phyloP scores from a whole-genome alignment of 441 rosid species.

The Populus hybrid region DNA sequence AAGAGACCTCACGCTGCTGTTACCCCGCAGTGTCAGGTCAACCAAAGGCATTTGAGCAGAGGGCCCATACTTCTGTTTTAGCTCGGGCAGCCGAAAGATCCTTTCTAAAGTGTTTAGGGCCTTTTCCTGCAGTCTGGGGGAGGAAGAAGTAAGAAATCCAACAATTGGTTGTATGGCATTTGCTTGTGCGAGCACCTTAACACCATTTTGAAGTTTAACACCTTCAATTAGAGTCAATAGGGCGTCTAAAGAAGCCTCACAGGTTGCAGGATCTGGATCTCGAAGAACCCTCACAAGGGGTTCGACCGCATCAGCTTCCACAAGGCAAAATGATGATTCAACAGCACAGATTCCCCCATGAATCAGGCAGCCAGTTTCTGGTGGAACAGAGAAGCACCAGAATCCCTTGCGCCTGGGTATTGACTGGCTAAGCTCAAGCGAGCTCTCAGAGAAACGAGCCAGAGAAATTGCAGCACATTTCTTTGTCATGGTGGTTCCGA shows the following conservation, averaged over 20 bases:
- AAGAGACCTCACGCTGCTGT: conserved; percentile 47
- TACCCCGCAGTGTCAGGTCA: conserved; percentile 60
- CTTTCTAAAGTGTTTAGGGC: conserved; percentile 53
- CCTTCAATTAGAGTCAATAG: conserved; percentile 53
- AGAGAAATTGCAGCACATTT: conserved; percentile 48
- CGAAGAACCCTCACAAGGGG: conserved; percentile 50
- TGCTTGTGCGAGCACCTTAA: conserved; percentile 54
- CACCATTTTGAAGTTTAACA: conserved; percentile 47
- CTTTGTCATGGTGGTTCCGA: conserved; percentile 44
- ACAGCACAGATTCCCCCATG: conserved; percentile 56
- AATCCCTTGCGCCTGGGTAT: conserved; percentile 38
- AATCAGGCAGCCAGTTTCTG: conserved; percentile 36
- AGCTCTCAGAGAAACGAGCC: conserved; percentile 44
- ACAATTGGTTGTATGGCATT: conserved; percentile 49
- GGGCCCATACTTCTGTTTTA: conserved; percentile 47
- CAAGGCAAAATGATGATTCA: conserved; percentile 60
- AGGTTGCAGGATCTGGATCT: conserved; percentile 41
- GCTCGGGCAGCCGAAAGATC: conserved; percentile 59
- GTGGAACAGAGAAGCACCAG: conserved; percentile 54
- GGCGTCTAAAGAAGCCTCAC: conserved; percentile 61
- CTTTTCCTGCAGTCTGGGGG: conserved; percentile 48
- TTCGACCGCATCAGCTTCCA: conserved; percentile 52
- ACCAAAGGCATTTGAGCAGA: conserved; percentile 58
- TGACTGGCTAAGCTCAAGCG: conserved; percentile 34
- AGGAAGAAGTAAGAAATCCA: conserved; percentile 47